A percentile compares a stretch with the other conserved stretches of the same genome.
These are phyloP conservation scores for Pseudofabraea citricarpa DNA, from an alignment of 2,329 filamentous ascomycete genomes.

Conservation along the genomic window DNA sequence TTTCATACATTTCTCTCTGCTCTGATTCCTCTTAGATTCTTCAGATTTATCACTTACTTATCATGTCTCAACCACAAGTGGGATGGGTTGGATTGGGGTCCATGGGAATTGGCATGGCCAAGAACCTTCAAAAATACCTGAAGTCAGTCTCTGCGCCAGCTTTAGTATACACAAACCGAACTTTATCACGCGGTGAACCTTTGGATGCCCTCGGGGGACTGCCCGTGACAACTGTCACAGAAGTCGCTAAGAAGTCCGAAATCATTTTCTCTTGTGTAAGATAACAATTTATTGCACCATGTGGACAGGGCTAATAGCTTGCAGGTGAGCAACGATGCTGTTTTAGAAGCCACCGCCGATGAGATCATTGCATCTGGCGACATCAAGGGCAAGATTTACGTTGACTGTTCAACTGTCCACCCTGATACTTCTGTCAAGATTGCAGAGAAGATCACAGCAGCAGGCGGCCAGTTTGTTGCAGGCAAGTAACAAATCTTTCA, in stretches of 20 bases:
- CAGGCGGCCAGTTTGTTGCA: slow-evolving; percentile 31
- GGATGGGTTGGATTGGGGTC: slow-evolving; percentile 16
- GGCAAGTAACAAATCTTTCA: neutral
- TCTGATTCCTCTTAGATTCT: neutral
- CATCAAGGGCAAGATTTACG: slow-evolving; percentile 26
- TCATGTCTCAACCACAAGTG: slow-evolving; percentile 4
- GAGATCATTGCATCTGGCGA: slow-evolving; percentile 18
- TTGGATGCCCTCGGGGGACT: slow-evolving; percentile 31
- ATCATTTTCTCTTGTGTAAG: slow-evolving; percentile 30
- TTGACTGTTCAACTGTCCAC: slow-evolving; percentile 29
- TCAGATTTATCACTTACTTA: neutral
- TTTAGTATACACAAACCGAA: slow-evolving; percentile 36
- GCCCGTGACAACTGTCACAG: slow-evolving; percentile 19
- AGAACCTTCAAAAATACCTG: slow-evolving; percentile 22
- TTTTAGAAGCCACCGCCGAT: slow-evolving; percentile 29
- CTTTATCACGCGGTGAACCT: slow-evolving; percentile 31
- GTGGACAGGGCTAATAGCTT: slow-evolving; percentile 1
- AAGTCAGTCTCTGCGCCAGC: slow-evolving; percentile 9
- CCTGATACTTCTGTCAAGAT: slow-evolving; percentile 29
- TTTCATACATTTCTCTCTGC: neutral
- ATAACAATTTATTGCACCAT: slow-evolving; percentile 28
- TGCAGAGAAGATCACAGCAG: slow-evolving; percentile 27
- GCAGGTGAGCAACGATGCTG: slow-evolving; percentile 35
- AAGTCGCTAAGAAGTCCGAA: slow-evolving; percentile 28
- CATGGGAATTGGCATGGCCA: slow-evolving; percentile 22